phyloP scores from a whole-genome alignment of 192 early-diverging fungal genomes.

The Backusella westeae region DNA sequence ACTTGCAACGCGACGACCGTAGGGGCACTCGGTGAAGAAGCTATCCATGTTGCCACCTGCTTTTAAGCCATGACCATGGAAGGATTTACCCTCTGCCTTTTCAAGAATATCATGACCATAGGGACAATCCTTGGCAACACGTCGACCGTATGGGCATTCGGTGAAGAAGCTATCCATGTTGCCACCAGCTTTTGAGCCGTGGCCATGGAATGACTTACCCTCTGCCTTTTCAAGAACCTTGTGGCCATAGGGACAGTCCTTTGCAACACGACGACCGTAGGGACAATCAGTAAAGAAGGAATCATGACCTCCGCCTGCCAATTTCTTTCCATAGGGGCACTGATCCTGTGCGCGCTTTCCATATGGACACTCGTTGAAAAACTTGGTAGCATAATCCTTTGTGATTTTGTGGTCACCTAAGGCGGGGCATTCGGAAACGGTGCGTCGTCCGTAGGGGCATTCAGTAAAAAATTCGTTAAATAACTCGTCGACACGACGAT shows the following conservation, averaged over 20 bases:
- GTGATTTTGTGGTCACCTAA: background rate
- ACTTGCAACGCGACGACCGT: background rate
- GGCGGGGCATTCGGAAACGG: background rate
- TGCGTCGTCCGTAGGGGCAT: background rate
- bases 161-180: background rate
- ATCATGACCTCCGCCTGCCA: too few relatives aligned
- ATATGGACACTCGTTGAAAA: constrained; percentile 11
- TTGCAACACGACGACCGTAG: background rate
- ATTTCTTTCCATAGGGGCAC: background rate
- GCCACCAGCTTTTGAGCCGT: too few relatives aligned
- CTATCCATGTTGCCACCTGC: background rate
- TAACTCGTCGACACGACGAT: background rate
- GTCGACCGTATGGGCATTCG: background rate
- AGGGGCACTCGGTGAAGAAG: constrained; percentile 9
- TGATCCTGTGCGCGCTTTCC: background rate
- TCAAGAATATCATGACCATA: background rate
- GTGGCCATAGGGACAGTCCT: background rate
- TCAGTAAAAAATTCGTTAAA: constrained; percentile 2
- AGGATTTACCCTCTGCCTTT: background rate
- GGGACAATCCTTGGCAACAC: background rate
- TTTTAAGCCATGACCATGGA: background rate
- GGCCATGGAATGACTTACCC: too few relatives aligned
- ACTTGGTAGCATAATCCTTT: background rate
- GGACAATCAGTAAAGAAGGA: constrained; percentile 7
- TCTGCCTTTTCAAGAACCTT: background rate